Evolutionary conservation across 2,329 filamentous ascomycete genomes (phyloP).

Genomic region (Talaromyces amestolkiae): DNA sequence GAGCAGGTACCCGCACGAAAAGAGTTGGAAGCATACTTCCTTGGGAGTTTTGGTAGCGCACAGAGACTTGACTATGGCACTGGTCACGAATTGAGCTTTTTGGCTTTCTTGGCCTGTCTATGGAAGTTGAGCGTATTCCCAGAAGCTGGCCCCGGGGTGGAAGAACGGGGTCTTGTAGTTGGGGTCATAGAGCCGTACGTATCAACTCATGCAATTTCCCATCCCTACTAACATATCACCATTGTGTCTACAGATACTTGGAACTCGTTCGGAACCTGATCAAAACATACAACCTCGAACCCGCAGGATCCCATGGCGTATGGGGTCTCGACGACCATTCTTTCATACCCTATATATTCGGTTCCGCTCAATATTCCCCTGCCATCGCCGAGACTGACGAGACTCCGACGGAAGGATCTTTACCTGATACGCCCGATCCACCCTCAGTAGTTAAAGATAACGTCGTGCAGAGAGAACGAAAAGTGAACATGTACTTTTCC

Average conservation of each 20-base stretch:
- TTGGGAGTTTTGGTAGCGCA: conserved; percentile 82
- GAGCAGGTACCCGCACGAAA: conserved; percentile 52
- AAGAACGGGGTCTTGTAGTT: conserved; percentile 77
- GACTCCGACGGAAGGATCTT: conserved; percentile 76
- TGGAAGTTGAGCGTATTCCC: conserved; percentile 87
- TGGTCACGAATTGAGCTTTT: conserved; percentile 90
- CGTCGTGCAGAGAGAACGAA: conserved; percentile 64
- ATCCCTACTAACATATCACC: not conserved
- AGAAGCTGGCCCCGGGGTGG: conserved; percentile 51
- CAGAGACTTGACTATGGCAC: conserved; percentile 94
- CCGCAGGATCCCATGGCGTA: conserved; percentile 92
- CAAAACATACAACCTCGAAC: conserved; percentile 86
- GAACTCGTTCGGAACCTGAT: conserved; percentile 78
- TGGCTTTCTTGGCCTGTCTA: conserved; percentile 83
- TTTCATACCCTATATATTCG: conserved; percentile 91
- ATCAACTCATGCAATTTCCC: not conserved
- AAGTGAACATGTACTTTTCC: conserved; percentile 83
- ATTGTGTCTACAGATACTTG: conserved; percentile 61
- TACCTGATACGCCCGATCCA: conserved; percentile 68
- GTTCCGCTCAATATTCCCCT: conserved; percentile 82
- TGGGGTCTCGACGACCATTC: conserved; percentile 99
- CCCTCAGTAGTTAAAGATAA: conserved; percentile 63
- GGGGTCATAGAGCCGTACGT: conserved; percentile 78
- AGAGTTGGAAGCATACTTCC: conserved; percentile 75
- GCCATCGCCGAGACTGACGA: conserved; percentile 63